phyloP scores from a whole-genome alignment of 257 asterid genomes.

The Solanum commersonii region DNA sequence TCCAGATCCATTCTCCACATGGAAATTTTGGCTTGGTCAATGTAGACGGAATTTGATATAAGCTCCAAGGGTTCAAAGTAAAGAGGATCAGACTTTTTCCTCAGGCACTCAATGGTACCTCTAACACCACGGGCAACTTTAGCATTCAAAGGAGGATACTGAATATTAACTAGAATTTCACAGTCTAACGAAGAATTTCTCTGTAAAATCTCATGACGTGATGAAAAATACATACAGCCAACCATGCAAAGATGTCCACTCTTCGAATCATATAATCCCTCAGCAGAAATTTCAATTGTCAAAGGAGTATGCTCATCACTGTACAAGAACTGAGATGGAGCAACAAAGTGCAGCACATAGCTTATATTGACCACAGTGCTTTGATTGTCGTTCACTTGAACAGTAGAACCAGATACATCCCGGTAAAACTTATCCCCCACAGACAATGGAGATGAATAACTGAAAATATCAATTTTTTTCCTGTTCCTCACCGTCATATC shows the following conservation, averaged over 20 bases:
- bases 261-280: conserved; percentile 60
- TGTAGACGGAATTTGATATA: conserved; percentile 44
- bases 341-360: conserved; percentile 35
- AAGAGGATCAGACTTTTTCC: conserved; percentile 43
- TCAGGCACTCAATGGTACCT: conserved; percentile 70
- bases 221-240: conserved; percentile 59
- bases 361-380: conserved; percentile 41
- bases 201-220: conserved; percentile 17
- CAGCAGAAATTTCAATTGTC: conserved; percentile 56
- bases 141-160: conserved; percentile 41
- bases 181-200: conserved; percentile 46
- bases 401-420: conserved; percentile 8
- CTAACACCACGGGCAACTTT: conserved; percentile 26
- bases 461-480: conserved; percentile 38
- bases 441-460: conserved; percentile 56
- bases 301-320: conserved; percentile 23
- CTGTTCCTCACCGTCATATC: conserved; percentile 37
- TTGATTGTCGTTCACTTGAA: conserved; percentile 20
- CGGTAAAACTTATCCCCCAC: conserved; percentile 36
- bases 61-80: conserved; percentile 62
- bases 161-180: conserved; percentile 53
- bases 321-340: conserved; percentile 38
- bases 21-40: conserved; percentile 59
- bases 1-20: conserved; percentile 90
- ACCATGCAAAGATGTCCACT: conserved; percentile 77